Percentiles rank a stretch among this genome's conserved stretches.
Conservation (phyloP, 768 basidiomycete genomes). For the Mycena vulgaris region DNA sequence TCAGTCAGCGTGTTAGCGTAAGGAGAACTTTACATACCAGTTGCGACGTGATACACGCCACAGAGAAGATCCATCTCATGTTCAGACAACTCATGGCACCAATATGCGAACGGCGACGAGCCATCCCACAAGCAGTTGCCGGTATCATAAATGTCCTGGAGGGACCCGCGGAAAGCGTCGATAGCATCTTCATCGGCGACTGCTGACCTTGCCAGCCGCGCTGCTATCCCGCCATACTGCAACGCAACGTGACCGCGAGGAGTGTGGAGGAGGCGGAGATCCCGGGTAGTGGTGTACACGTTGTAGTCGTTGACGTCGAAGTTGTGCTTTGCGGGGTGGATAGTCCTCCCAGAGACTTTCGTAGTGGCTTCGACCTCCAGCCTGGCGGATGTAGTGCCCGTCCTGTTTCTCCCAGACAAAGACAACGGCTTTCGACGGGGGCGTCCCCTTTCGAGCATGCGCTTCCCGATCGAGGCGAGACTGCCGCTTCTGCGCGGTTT, state of each 20-base stretch:
- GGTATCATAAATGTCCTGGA: neutral
- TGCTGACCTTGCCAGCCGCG: constrained; percentile 2
- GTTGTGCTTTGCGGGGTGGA: neutral
- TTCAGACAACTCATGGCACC: neutral
- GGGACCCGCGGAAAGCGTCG: neutral
- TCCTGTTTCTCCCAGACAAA: constrained; percentile 8
- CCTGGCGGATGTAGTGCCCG: constrained; percentile 1
- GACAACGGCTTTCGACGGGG: neutral
- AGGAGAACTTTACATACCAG: neutral
- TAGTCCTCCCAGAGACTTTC: neutral
- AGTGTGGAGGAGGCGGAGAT: constrained; percentile 8
- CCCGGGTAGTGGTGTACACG: neutral
- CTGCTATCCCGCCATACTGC: constrained; percentile 8
- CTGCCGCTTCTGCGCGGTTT: neutral
- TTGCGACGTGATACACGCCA: constrained; percentile 10
- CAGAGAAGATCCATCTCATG: constrained; percentile 5
- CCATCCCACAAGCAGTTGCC: constrained; percentile 17
- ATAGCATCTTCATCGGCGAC: constrained; percentile 1
- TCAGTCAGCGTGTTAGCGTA: neutral
- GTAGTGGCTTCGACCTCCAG: neutral
- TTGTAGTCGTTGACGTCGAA: neutral
- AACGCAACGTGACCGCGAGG: constrained; percentile 1
- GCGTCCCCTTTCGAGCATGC: neutral
- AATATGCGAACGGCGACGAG: neutral
- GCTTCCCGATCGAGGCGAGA: neutral